Evolutionary conservation across 495 filamentous ascomycete genomes (phyloP), one percentile per base, ranked within the genome.

Genomic region (Penicillium manginii): DNA sequence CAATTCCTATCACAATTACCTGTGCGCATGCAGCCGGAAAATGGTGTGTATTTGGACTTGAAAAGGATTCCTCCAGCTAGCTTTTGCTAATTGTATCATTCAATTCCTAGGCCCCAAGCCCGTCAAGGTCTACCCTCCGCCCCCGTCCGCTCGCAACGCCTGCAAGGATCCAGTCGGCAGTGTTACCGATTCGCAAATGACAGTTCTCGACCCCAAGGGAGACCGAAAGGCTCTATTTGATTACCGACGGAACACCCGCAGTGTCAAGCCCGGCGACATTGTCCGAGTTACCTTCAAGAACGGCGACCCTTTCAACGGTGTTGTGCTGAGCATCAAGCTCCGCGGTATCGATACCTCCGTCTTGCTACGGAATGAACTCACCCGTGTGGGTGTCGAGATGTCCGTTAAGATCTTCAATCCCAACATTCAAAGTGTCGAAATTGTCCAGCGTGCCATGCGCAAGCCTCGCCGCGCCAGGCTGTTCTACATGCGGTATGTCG

Each of bases 321-420:
- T 96, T 11, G 88, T 87, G 60, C 71, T 99, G 64, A 89, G 86
- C 63, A 93, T 98, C 68, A 86, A 92, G 26, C 80, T 92, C 35
- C 83, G 84, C 6, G 93, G 92, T 59, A 81, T 96, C 22, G 94
- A 99, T 72, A 93, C 91, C 6, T 88, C 87, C 1, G 84, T 98
- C 43, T 73, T 97, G 59, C 79, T 99, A 52, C 82, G 94, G 23
- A 93, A 92, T 65, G 84, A 93, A 61, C 71, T 99, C 53, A 87
- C 86, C 43, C 82, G 88, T 53, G 84, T 94, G 6, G 90, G 91
- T 47, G 92, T 97, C n/a, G 94, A 99, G 84, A 92, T 97, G 91
- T 97, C 91, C 84, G 91, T 88, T 69, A 99, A 98, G 83, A 78
- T 96, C 50, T 98, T 91, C 78, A 88, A 82, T 61, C 92, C 92